A percentile compares a stretch with the other conserved stretches of the same genome.
phyloP scores from a whole-genome alignment of 2,329 filamentous ascomycete species.

The Aspergillus sp. region DNA sequence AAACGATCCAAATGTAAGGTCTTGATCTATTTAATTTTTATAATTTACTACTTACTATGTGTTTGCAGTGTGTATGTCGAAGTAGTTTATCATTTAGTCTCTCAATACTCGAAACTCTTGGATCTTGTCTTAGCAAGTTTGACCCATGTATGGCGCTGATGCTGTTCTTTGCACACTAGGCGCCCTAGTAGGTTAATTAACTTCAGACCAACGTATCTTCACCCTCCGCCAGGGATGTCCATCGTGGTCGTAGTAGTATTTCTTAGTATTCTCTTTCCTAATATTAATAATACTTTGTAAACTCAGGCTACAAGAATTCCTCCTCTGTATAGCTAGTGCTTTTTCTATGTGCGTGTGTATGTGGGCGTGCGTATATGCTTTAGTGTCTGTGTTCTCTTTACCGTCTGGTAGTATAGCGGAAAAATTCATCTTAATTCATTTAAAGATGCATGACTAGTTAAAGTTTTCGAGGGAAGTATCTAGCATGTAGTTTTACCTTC shows the following conservation, averaged over 20 bases:
- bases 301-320: too few species aligned
- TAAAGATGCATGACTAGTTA: not conserved
- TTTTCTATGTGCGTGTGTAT: too few species aligned
- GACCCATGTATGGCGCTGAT: not conserved
- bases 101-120: too few species aligned
- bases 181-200: not conserved
- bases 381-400: too few species aligned
- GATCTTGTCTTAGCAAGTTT: not conserved
- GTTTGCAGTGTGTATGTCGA: too few species aligned
- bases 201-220: not conserved
- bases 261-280: not conserved
- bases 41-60: too few species aligned
- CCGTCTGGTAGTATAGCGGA: not conserved
- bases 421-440: not conserved
- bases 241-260: not conserved
- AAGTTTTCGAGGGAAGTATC: not conserved
- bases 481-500: too few species aligned
- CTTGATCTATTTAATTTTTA: too few species aligned
- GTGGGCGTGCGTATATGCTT: too few species aligned
- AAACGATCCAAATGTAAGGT: too few species aligned
- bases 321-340: too few species aligned
- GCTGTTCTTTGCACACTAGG: not conserved
- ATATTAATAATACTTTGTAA: not conserved
- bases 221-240: not conserved
- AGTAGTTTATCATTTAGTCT: too few species aligned